These are phyloP conservation scores for Cantharellus cinnabarinus DNA, from an alignment of 768 basidiomycete species.

Conservation along the genomic window DNA sequence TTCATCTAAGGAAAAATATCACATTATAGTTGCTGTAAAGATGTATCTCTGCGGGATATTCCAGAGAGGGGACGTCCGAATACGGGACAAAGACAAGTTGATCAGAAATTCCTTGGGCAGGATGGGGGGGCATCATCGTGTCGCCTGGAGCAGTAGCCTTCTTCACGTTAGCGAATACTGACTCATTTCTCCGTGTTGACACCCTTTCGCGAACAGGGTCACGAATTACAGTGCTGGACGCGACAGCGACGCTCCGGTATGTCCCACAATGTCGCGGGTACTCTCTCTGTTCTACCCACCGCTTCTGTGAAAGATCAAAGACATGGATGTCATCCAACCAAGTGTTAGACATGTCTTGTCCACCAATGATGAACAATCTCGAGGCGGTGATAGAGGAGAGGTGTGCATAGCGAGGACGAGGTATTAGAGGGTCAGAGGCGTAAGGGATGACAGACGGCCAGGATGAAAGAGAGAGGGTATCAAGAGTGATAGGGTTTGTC, in stretches of 20 bases:
- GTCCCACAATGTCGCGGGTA: conserved; percentile 92
- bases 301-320: conserved; percentile 49
- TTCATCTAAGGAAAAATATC: conserved; percentile 13
- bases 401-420: conserved; percentile 86
- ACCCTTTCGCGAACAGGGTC: conserved; percentile 37
- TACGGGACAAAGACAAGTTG: conserved; percentile 50
- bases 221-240: conserved; percentile 45
- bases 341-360: conserved; percentile 81
- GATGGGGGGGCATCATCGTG: conserved; percentile 2
- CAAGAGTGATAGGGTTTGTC: conserved; percentile 23
- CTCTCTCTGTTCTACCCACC: conserved; percentile 62
- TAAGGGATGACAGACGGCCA: conserved; percentile 15
- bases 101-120: conserved; percentile 4
- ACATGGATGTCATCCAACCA: conserved; percentile 90
- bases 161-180: neutral
- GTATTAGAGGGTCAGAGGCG: conserved; percentile 26
- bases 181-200: conserved; percentile 18
- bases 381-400: conserved; percentile 76
- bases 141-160: conserved; percentile 15
- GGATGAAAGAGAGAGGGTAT: conserved; percentile 17
- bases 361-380: conserved; percentile 79
- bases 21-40: conserved; percentile 96
- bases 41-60: conserved; percentile 69
- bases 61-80: conserved; percentile 46
- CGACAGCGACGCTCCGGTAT: conserved; percentile 82